Conservation (phyloP, 2,329 filamentous ascomycete species). For the Amauroascus niger region DNA sequence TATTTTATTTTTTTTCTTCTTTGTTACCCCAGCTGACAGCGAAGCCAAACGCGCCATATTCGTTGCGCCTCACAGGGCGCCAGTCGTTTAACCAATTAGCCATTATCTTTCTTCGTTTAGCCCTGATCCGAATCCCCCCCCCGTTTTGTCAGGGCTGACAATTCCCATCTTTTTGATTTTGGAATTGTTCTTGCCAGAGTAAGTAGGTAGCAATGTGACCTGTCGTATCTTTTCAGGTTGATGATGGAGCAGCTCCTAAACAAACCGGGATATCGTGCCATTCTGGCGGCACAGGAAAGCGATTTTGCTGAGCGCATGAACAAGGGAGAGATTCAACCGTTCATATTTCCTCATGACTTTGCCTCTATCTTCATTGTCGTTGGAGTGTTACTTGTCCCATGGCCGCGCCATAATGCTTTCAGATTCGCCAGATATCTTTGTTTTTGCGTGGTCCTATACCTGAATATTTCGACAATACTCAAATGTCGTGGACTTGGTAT, state of each 20-base stretch:
- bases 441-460: conserved; percentile 37
- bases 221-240: background rate
- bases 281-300: conserved; percentile 21
- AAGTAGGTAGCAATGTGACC: background rate
- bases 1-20: background rate
- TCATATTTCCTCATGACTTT: conserved; percentile 31
- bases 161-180: no score
- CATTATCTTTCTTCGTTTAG: no score
- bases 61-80: no score
- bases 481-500: conserved; percentile 41
- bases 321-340: conserved; percentile 25
- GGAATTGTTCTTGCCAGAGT: background rate
- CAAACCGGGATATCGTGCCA: conserved; percentile 21
- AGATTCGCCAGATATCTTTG: conserved; percentile 37
- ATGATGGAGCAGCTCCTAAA: background rate
- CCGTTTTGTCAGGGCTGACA: no score
- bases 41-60: no score
- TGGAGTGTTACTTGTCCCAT: conserved; percentile 45
- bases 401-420: conserved; percentile 27
- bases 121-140: no score
- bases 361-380: conserved; percentile 31
- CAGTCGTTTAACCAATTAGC: no score
- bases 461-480: conserved; percentile 31
- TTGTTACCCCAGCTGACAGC: background rate
- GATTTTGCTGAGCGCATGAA: conserved; percentile 23